Base-by-base conservation (phyloP, 345 rosid genomes). In the Rhodamnia rubescens region DNA sequence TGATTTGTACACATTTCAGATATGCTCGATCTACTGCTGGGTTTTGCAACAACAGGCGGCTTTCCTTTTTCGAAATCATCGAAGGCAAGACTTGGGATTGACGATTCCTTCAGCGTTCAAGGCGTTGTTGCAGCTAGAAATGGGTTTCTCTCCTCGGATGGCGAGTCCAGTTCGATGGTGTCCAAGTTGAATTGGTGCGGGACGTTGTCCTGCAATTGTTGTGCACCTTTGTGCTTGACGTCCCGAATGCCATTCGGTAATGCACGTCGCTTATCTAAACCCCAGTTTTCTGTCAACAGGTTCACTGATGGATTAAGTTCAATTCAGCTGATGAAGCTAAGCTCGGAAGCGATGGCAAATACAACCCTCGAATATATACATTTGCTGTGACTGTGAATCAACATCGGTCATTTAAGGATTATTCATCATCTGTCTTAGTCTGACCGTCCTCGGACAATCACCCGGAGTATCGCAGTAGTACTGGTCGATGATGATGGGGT, bases 401-500 rank as follows among this genome's bases (percentile, higher is more conserved):
- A 61, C 18, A 2, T 14, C 27, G 13, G 27, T 29, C 74, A 15
- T 15, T 29, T 61, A 61, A 15, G 36, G 22, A 61, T 61, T 61
- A 29, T 29, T 15, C 21, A 15, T 61, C 21, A 7, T 29, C 11
- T 59, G 36, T n/a, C 36, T 59, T 59, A 59, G 42, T 61, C 74
- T 84, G 83, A 90, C 87, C 3, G 40, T 85, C 27, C 7, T 24
- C 7, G 27, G 21, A 32, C 54, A 53, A 20, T 14, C n/a, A 2
- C 20, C 18, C 0, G 8, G 11, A 29, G 18, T 50, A 3, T 52
- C 29, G 11, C 86, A 85, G 49, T 89, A 89, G 8, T 84, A 52
- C 24, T 89, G 90, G 18, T 88, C 86, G 0, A 90, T 88, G 24
- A 88, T 87, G 11, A 89, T 85, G 8, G 91, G 88, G 81, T 89